Evolutionary conservation across 2,329 filamentous ascomycete species (phyloP), one percentile per base, ranked within the genome.

Genomic region (Metarhizium humberi): DNA sequence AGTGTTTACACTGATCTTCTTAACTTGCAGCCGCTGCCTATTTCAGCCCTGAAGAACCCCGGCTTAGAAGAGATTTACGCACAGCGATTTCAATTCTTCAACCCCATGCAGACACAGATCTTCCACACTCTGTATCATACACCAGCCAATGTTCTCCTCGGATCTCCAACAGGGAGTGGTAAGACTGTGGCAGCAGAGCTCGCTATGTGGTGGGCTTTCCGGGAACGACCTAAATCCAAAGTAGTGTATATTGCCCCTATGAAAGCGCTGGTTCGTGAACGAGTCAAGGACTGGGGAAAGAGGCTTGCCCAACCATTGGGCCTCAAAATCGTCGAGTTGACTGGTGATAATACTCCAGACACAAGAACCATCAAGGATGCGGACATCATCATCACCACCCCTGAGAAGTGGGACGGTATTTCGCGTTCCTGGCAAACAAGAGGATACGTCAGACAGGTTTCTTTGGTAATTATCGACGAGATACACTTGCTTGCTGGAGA

Each of bases 361-460:
- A 99, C 94, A 0, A 81, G 90, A 52, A 96, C 92, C 0, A 99
- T 99, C 63, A 84, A 92, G 62, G 88, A 97, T 67, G 94, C 94
- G 3, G 94, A 99, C 68, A 90, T 99, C 59, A 99, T 99, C 64
- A 91, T 99, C 64, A 99, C 94, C 0, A 99, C 95, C 0, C 95
- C 94, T n/a, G 94, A 99, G 73, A 99, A 99, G 69, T 99, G 94
- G 94, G 95, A 99, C 68, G 95, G 95, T 81, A 97, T 99, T 62
- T 96, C 90, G 63, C 88, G 94, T 81, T 95, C 90, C 66, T 99
- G 95, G 94, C 92, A 97, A 70, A 97, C 92, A 5, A 87, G 94
- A 82, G 88, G 89, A 58, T 99, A 99, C 62, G 94, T 99, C 45
- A 85, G 91, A 53, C 87, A 96, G 71, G 94, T 99, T 57, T 92